A percentile compares a stretch with the other conserved stretches of the same genome.
Evolutionary conservation across 352 stramenopile species (phyloP).

Genomic region (Pilasporangium apinafurcum): DNA sequence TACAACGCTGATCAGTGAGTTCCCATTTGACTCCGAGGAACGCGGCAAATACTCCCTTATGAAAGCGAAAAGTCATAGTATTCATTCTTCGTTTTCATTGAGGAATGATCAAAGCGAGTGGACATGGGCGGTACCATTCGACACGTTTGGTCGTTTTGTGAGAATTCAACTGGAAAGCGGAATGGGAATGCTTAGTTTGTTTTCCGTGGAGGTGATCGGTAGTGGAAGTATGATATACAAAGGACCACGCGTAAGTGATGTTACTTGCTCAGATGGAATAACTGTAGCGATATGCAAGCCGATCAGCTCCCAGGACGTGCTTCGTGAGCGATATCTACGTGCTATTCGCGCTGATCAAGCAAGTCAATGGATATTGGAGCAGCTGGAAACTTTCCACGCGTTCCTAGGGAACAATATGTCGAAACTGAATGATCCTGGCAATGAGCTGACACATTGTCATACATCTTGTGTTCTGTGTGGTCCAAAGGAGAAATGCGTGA

Average conservation of each 20-base stretch:
- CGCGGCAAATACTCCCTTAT: constrained; percentile 58
- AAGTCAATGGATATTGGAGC: constrained; percentile 35
- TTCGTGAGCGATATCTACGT: constrained; percentile 51
- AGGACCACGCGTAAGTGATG: constrained; percentile 47
- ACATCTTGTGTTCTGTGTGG: background rate
- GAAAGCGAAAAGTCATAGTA: constrained; percentile 41
- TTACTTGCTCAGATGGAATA: constrained; percentile 45
- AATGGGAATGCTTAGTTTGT: constrained; percentile 42
- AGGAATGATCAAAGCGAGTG: constrained; percentile 15
- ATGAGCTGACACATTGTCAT: too few species aligned
- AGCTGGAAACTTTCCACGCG: constrained; percentile 64
- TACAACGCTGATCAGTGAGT: constrained; percentile 41
- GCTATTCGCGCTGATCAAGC: constrained; percentile 44
- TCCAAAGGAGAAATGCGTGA: background rate
- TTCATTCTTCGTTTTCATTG: constrained; percentile 31
- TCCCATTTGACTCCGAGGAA: constrained; percentile 50
- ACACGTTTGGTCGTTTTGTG: constrained; percentile 51
- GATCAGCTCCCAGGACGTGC: constrained; percentile 17
- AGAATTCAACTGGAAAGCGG: constrained; percentile 56
- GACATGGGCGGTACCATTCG: constrained; percentile 36
- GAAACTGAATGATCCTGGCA: too few species aligned
- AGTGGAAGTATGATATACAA: constrained; percentile 30
- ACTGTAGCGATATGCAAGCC: constrained; percentile 52
- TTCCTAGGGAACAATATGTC: too few species aligned
- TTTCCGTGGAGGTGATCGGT: constrained; percentile 42